Conservation (phyloP, 2,329 filamentous ascomycete species). For the Exophiala sp. region DNA sequence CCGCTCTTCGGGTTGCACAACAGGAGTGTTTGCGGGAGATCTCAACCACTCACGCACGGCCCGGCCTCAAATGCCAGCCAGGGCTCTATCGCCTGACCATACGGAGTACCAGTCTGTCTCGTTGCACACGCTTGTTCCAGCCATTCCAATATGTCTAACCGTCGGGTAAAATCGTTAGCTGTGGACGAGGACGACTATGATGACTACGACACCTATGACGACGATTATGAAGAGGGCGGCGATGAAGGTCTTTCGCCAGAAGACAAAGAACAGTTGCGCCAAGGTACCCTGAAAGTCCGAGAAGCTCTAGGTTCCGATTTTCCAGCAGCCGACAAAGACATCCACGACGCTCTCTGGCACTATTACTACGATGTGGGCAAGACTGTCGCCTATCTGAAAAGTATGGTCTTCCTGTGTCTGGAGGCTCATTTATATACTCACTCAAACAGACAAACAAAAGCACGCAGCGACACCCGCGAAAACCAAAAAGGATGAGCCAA, state of each 20-base stretch:
- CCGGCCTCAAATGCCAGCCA: neutral
- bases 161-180: constrained; percentile 41
- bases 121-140: too few relatives aligned
- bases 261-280: constrained; percentile 53
- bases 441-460: constrained; percentile 23
- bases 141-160: constrained; percentile 40
- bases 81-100: too few relatives aligned
- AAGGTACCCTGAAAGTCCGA: constrained; percentile 62
- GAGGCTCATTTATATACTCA: constrained; percentile 1
- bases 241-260: constrained; percentile 36
- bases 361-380: constrained; percentile 93
- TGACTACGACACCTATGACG: constrained; percentile 35
- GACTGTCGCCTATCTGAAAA: constrained; percentile 70
- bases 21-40: neutral
- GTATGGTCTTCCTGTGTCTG: constrained; percentile 37
- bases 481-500: constrained; percentile 9
- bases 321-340: constrained; percentile 61
- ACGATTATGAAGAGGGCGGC: constrained; percentile 22
- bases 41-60: neutral
- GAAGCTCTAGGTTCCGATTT: constrained; percentile 59
- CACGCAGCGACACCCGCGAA: constrained; percentile 9
- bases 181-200: constrained; percentile 41
- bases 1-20: neutral
- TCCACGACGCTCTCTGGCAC: constrained; percentile 87
- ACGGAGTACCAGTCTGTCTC: too few relatives aligned